Conservation (phyloP, 2,329 filamentous ascomycete species). For the Paraphoma sp. region DNA sequence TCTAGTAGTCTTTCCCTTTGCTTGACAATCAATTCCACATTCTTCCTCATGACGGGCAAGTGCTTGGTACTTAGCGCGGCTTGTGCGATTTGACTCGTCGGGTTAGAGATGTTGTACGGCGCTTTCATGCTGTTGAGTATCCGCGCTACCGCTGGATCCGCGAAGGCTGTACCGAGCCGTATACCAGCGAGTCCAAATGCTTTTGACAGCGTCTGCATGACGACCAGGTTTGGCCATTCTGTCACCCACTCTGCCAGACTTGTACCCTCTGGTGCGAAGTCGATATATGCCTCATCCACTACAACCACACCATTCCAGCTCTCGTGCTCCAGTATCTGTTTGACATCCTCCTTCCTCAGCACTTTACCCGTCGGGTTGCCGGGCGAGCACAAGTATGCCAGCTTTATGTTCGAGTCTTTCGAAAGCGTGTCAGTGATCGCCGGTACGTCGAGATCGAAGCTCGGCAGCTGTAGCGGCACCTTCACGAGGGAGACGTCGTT, state of each 20-base stretch:
- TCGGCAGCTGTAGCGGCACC: conserved; percentile 78
- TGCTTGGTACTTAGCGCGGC: conserved; percentile 73
- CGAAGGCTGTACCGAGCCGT: conserved; percentile 84
- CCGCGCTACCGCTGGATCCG: conserved; percentile 73
- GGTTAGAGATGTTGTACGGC: conserved; percentile 92
- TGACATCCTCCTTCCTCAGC: conserved; percentile 77
- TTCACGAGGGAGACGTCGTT: conserved; percentile 89
- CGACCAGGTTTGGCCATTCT: conserved; percentile 93
- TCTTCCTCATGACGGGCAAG: conserved; percentile 73
- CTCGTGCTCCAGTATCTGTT: conserved; percentile 77
- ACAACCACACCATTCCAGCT: conserved; percentile 96
- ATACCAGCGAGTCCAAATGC: conserved; percentile 96
- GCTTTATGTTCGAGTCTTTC: conserved; percentile 73
- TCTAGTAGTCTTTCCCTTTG: conserved; percentile 79
- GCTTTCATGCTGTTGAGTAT: conserved; percentile 93
- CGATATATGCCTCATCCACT: conserved; percentile 95
- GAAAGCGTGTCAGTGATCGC: conserved; percentile 72
- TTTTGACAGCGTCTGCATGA: conserved; percentile 98
- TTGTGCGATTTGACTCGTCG: conserved; percentile 80
- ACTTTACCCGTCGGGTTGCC: conserved; percentile 90
- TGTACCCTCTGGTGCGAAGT: conserved; percentile 81
- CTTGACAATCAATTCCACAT: conserved; percentile 71
- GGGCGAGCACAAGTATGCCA: conserved; percentile 91
- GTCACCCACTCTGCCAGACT: conserved; percentile 90
- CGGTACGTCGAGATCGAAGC: conserved; percentile 74